These are phyloP conservation scores for Atkinsonella hypoxylon DNA, from an alignment of 2,329 filamentous ascomycete genomes.

Conservation along the genomic window DNA sequence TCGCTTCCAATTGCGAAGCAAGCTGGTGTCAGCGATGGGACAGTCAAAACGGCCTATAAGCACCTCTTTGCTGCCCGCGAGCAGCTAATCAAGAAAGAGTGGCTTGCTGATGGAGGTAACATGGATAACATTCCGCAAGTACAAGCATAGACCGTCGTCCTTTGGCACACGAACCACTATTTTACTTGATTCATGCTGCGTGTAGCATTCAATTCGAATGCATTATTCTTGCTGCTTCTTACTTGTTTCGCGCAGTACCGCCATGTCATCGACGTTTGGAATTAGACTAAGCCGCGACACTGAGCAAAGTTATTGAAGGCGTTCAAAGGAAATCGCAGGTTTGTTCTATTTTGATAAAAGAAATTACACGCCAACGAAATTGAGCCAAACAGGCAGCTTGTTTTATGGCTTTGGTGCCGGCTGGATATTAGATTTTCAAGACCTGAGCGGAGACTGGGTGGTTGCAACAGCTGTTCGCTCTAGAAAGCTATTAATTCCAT, in stretches of 20 bases:
- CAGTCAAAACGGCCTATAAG: slow-evolving; percentile 92
- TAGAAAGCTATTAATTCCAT: neutral
- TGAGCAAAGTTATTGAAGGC: neutral
- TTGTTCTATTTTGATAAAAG: neutral
- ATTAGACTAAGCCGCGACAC: neutral
- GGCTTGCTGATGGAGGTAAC: slow-evolving; percentile 61
- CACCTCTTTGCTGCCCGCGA: slow-evolving; percentile 67
- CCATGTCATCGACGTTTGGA: neutral
- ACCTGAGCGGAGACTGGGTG: neutral
- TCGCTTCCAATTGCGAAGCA: slow-evolving; percentile 80
- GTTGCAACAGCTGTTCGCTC: neutral
- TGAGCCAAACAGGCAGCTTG: neutral
- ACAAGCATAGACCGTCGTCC: slow-evolving; percentile 15
- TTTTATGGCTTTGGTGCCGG: neutral
- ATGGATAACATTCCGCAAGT: slow-evolving; percentile 55
- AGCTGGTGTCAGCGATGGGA: slow-evolving; percentile 88
- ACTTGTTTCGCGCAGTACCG: neutral
- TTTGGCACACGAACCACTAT: neutral
- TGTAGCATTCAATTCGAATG: neutral
- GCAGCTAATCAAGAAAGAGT: slow-evolving; percentile 61
- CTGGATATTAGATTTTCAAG: neutral
- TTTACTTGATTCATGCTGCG: neutral
- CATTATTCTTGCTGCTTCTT: neutral
- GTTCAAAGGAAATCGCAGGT: neutral
- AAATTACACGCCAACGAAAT: neutral